Percentiles rank a stretch among this genome's conserved stretches.
These are phyloP conservation scores for Alternaria burnsii DNA, from an alignment of 2,329 filamentous ascomycete species.

Conservation along the genomic window DNA sequence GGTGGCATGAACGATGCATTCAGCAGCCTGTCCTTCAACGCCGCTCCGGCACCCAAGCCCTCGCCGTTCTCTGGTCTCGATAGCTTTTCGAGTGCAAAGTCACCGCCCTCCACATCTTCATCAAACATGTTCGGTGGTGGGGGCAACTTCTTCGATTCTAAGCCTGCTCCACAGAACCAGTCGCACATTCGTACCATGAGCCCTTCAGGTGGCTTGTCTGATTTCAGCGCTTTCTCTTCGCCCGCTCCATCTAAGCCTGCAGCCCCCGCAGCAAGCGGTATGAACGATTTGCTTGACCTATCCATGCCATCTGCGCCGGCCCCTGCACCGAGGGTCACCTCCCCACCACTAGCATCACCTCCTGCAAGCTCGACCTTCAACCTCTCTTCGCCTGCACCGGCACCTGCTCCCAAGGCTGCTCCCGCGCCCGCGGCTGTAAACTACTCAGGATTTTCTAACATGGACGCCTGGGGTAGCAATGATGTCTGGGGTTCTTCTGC, in stretches of 20 bases:
- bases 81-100: constrained; percentile 58
- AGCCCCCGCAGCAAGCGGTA: constrained; percentile 60
- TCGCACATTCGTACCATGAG: constrained; percentile 60
- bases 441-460: constrained; percentile 58
- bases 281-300: constrained; percentile 86
- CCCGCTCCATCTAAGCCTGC: constrained; percentile 57
- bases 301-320: constrained; percentile 48
- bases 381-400: constrained; percentile 41
- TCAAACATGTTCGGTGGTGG: constrained; percentile 66
- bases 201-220: constrained; percentile 64
- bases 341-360: constrained; percentile 44
- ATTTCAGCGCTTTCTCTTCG: constrained; percentile 73
- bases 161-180: constrained; percentile 58
- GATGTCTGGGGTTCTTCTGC: constrained; percentile 82
- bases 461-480: constrained; percentile 83
- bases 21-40: constrained; percentile 69
- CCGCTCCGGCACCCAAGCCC: constrained; percentile 61
- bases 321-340: constrained; percentile 34
- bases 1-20: constrained; percentile 85
- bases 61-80: constrained; percentile 71
- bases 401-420: constrained; percentile 42
- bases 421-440: constrained; percentile 46
- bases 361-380: constrained; percentile 76
- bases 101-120: constrained; percentile 55
- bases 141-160: constrained; percentile 83